Conservation (phyloP, 768 basidiomycete genomes). For the Lactifluus echinatus region DNA sequence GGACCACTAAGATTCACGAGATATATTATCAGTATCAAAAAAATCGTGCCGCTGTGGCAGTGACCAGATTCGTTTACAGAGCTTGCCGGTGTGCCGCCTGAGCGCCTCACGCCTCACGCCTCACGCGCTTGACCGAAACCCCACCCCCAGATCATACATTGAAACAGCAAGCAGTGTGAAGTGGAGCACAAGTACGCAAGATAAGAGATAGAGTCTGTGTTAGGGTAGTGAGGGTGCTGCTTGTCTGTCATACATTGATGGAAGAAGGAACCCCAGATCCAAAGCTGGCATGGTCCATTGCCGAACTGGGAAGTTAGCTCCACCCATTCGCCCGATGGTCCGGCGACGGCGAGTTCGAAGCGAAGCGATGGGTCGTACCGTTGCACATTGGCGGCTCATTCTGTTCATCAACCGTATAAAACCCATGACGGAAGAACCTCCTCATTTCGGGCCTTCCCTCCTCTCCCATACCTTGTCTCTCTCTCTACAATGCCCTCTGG, state of each 20-base stretch:
- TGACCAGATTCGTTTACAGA: too few relatives aligned
- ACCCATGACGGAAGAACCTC: not conserved
- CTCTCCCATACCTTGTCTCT: not conserved
- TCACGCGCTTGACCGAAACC: too few relatives aligned
- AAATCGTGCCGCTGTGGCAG: too few relatives aligned
- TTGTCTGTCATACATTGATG: not conserved
- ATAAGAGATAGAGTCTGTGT: not conserved
- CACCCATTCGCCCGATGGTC: not conserved
- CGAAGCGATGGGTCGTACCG: not conserved
- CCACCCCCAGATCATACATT: too few relatives aligned
- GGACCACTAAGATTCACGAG: too few relatives aligned
- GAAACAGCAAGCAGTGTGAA: too few relatives aligned
- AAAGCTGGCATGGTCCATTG: not conserved
- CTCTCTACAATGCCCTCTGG: conserved; percentile 9
- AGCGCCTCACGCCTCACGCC: too few relatives aligned
- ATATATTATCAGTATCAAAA: too few relatives aligned
- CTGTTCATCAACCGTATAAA: conserved; percentile 7
- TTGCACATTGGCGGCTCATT: not conserved
- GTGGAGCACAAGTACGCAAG: not conserved
- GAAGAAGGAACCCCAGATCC: not conserved
- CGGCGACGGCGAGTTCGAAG: too few relatives aligned
- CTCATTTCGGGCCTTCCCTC: not conserved
- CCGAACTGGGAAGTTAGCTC: not conserved
- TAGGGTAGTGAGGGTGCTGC: not conserved
- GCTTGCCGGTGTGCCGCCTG: too few relatives aligned